Base-by-base conservation (phyloP, 2,329 filamentous ascomycete genomes). In the Aspergillus brasiliensis region DNA sequence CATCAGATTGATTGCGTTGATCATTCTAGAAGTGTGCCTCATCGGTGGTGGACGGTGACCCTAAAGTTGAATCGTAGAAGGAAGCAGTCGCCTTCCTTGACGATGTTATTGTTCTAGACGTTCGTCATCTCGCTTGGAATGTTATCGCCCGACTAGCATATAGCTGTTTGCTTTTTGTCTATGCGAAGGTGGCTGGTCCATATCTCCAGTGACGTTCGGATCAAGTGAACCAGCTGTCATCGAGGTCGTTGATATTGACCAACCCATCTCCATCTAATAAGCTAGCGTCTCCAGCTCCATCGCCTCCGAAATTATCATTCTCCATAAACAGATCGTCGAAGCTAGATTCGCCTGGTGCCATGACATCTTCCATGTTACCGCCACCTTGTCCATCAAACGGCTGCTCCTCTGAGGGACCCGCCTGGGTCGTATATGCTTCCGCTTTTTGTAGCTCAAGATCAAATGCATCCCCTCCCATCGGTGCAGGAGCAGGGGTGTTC, bases 261-360 rank as follows among this genome's bases (percentile, higher is more conserved):
- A 77, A 42, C 27, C 60, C 70, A 56, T 75, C 72, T 0, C 74
- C 74, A 53, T 74, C 73, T 60, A 79, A 60, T 62, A 77, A 57
- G 59, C 65, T 69, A 21, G 73, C 65, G 51, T 76, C 72, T 2
- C 70, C 71, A 27, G 59, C 59, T 0, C 65, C 70, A 5, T 72
- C 73, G 2, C 68, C 72, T 8, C 69, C 76, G 44, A 76, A 66
- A 58, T 75, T 73, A 3, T 76, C 76, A 25, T 66, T 75, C 23
- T 77, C 77, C 66, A 78, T 71, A 59, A 79, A 78, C n/a, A 79
- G 59, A 55, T 79, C 76, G 57, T 81, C 79, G 58, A 81, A 81
- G 60, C 73, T 79, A 17, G 78, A 80, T 63, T 77, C 75, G 13
- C 75, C 77, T 6, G 73, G 75, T 2, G 67, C 73, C 66, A 78